phyloP scores from a whole-genome alignment of 148 eudicot species.

The Nyssa sinensis region DNA sequence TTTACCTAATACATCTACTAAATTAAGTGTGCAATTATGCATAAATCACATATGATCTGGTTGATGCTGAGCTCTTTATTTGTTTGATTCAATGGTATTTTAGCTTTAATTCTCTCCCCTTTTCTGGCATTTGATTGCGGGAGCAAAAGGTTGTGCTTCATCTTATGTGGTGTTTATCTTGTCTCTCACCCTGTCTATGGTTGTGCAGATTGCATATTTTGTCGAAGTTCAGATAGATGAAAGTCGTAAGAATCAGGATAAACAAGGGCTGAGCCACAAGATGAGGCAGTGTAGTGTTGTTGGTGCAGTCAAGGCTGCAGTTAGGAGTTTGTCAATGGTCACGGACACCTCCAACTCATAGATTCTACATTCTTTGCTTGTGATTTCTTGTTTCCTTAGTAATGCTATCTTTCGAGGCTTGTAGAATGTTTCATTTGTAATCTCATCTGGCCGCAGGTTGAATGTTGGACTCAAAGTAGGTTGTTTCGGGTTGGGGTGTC shows the following conservation, averaged over 20 bases:
- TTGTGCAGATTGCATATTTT: conserved; percentile 64
- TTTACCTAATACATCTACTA: background rate
- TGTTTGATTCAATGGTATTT: background rate
- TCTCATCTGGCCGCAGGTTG: conserved; percentile 6
- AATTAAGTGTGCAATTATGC: background rate
- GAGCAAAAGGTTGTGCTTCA: background rate
- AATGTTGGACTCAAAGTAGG: background rate
- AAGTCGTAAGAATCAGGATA: conserved; percentile 25
- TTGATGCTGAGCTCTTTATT: background rate
- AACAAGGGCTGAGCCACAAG: conserved; percentile 44
- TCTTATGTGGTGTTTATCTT: background rate
- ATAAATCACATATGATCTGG: background rate
- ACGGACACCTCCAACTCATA: conserved; percentile 45
- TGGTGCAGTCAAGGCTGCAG: conserved; percentile 84
- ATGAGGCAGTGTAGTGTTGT: conserved; percentile 63
- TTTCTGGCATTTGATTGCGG: background rate
- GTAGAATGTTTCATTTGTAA: background rate
- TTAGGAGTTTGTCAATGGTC: conserved; percentile 62
- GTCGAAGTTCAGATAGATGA: conserved; percentile 69
- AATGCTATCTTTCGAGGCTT: background rate
- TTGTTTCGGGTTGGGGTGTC: background rate
- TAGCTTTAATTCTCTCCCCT: background rate
- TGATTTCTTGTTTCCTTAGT: background rate
- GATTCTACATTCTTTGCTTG: background rate
- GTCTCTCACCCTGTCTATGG: background rate